Evolutionary conservation across 176 grass and related monocot species (phyloP), one percentile per base, ranked within the genome.

Genomic region (Avena atlantica): DNA sequence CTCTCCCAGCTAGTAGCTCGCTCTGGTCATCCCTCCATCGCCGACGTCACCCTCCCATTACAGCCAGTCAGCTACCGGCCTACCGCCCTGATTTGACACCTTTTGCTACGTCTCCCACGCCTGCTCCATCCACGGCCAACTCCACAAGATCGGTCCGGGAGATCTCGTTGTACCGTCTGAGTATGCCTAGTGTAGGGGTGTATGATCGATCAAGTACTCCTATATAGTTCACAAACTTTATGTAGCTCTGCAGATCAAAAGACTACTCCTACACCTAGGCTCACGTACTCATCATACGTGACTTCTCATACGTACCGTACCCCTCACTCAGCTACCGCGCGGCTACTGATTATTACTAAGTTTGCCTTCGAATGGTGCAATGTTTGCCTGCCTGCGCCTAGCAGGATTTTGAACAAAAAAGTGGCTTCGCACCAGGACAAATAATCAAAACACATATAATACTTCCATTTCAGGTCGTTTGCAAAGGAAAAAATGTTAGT

Each of bases 271-370:
- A 36, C 45, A 36, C 45, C 5, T 7, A 9, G 60, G 25, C 60
- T 64, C 70, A 17, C 15, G 12, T 59, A 47, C 19, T 14, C 29
- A 6, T 59, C 47, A 48, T 48, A 57, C 31, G 7, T 58, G 86
- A 82, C 79, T 57, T 61, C 10, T 58, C 86, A 23, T 58, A 88
- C 71, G 73, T 88, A 58, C 16, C 47, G 24, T 70, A 10, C 37
- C 9, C 6, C 47, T 4, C 31, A 31, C 47, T 48, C 47, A 42
- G 40, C 40, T 42, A 7, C 6, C 40, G 40, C 40, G 40, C 40
- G 40, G 40, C 40, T 42, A 42, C 40, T 42, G 40, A 42, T 42
- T 42, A 42, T 42, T 42, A n/a, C n/a, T n/a, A 42, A 42, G 40
- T 42, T 42, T 42, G 40, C 47, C 47, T 48, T 48, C 47, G 9